Evolutionary conservation across 306 rosid species (phyloP).

Genomic region (Rosa multiflora): DNA sequence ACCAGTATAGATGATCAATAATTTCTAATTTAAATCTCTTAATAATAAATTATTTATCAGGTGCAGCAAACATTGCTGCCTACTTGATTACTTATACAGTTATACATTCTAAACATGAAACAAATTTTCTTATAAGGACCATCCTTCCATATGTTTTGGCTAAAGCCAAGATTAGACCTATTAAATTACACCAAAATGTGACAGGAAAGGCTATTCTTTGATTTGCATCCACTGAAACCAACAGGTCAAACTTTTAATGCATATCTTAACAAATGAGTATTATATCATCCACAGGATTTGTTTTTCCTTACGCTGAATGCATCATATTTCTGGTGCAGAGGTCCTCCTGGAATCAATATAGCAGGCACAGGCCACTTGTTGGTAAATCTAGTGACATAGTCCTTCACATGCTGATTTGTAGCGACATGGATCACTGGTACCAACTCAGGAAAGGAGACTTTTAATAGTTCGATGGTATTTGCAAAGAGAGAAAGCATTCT

Average conservation of each 20-base stretch:
- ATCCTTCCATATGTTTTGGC: not conserved
- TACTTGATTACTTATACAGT: not conserved
- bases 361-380: conserved; percentile 74
- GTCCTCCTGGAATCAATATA: conserved; percentile 68
- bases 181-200: not conserved
- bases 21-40: not conserved
- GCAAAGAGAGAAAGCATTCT: conserved; percentile 76
- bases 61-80: not conserved
- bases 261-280: not conserved
- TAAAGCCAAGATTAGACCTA: not conserved
- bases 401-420: conserved; percentile 65
- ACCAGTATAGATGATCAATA: not conserved
- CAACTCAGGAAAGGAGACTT: conserved; percentile 49
- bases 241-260: not conserved
- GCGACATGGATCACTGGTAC: conserved; percentile 71
- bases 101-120: not conserved
- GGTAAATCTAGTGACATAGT: conserved; percentile 41
- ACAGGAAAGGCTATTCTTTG: not conserved
- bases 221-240: not conserved
- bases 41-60: not conserved
- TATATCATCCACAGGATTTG: not conserved
- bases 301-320: conserved; percentile 70
- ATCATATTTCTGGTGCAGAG: conserved; percentile 59
- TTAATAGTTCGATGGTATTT: conserved; percentile 53
- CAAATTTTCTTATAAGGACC: not conserved